Evolutionary conservation across 495 filamentous ascomycete species (phyloP), one percentile per base, ranked within the genome.

Genomic region (Geopyxis carbonaria): DNA sequence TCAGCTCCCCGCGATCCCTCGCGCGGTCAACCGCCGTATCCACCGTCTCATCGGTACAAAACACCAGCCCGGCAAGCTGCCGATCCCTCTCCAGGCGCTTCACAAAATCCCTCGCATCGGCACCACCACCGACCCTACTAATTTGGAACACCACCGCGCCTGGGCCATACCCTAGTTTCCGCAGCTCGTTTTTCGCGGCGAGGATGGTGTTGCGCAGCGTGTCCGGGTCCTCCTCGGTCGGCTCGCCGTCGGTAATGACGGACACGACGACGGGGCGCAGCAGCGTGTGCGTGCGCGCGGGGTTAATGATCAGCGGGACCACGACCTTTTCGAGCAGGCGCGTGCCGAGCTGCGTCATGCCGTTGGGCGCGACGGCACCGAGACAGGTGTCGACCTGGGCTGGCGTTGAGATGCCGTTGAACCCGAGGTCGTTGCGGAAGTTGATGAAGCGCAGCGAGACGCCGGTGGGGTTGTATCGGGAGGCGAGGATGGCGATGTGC

Each of bases 271-370:
- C 61, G 0, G 75, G 75, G 55, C 76, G 78, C 30, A 62, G 57
- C 9, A 78, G 57, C 23, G 64, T 64, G 27, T 59, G 55, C 22
- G 59, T 43, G 9, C 61, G 51, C 4, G 69, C 68, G 19, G 62
- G 65, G 0, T 53, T 55, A 4, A 75, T 43, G 6, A 80, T 58
- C 48, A 78, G 56, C 0, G 62, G 64, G 19, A 75, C 66, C 3
- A 78, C 44, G 27, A 79, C 64, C 58, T 77, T 76, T 52, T 62
- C 57, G 40, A 55, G 58, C 38, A 79, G 51, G 38, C 60, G 59
- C 4, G 72, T 72, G 10, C 75, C 75, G 56, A 80, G 63, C 0
- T 70, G 73, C 0, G 75, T 80, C 21, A 76, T 50, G n/a, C 75
- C 72, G 8, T 62, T 61, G 62, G 75, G 78, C 8, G 64, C 58